Evolutionary conservation across 257 asterid genomes (phyloP), one percentile per base, ranked within the genome.

Genomic region (Mitragyna speciosa): DNA sequence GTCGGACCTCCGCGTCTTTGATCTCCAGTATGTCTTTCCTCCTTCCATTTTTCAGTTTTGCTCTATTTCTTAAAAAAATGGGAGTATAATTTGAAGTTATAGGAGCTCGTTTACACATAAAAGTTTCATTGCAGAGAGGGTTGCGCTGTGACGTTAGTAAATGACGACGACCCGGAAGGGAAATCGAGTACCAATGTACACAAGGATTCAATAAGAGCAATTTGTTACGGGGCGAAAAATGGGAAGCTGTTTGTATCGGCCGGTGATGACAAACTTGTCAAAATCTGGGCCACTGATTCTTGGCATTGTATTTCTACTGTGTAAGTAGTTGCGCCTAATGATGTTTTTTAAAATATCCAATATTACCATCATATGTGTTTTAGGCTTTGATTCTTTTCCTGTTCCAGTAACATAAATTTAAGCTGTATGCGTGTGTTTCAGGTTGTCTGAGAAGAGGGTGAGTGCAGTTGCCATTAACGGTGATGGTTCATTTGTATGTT

Each of bases 201-300:
- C 78, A 95, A 81, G 79, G 98, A 90, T 76, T 90, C 98, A 61
- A 87, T 94, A 64, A 92, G 98, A 76, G 93, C 98, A 67, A 87
- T 92, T 83, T 87, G 92, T 9, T 94, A 83, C 80, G 89, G 97
- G 75, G 87, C 85, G 70, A 87, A 51, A 4, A 51, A 93, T 56
- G 99, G 99, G 78, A 74, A 80, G 82, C 86, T 92, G 31, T 89
- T 94, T 83, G 95, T 87, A 28, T 92, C 99, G 15, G 97, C 95
- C 52, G 98, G 99, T 56, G 99, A 94, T 82, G 99, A 94, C 80
- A 96, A 96, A 88, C 90, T 91, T 36, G 97, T 94, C 51, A 94
- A 92, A 86, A 80, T 96, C 73, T 94, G 97, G 99, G 86, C 83
- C 58, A 87, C 97, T 79, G 81, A 82, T 79, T 77, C 93, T 19